These are phyloP conservation scores for Nectriaceae sp. DNA, from an alignment of 2,329 filamentous ascomycete genomes.

Conservation along the genomic window DNA sequence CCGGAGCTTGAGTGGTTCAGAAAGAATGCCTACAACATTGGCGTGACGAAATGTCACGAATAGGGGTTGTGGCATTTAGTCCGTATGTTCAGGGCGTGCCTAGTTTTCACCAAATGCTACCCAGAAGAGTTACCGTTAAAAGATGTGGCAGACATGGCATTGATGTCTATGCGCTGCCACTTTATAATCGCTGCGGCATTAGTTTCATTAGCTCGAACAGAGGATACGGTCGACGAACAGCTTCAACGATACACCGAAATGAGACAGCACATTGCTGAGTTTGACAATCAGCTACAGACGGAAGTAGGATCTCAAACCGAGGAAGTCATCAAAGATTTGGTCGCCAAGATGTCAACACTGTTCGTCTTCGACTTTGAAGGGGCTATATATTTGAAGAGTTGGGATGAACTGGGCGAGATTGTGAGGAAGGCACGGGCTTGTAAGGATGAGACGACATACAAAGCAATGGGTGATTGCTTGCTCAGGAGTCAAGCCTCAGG, in stretches of 20 bases:
- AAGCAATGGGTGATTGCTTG: conserved; percentile 67
- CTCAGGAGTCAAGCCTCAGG: conserved; percentile 55
- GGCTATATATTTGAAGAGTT: conserved; percentile 64
- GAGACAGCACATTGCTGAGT: conserved; percentile 61
- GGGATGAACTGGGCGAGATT: conserved; percentile 64
- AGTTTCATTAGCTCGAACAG: conserved; percentile 52
- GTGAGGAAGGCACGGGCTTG: conserved; percentile 54
- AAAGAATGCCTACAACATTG: conserved; percentile 78
- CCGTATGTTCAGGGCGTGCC: conserved; percentile 56
- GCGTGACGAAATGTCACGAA: conserved; percentile 58
- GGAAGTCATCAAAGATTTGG: conserved; percentile 52
- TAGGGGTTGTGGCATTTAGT: conserved; percentile 58
- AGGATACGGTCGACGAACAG: conserved; percentile 51
- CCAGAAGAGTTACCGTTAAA: conserved; percentile 46
- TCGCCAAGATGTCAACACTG: conserved; percentile 64
- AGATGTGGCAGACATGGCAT: conserved; percentile 48
- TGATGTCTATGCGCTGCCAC: conserved; percentile 69
- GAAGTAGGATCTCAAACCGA: conserved; percentile 43
- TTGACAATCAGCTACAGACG: conserved; percentile 49
- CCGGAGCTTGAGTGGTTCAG: conserved; percentile 83
- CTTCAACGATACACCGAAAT: conserved; percentile 63
- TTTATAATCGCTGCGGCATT: conserved; percentile 63
- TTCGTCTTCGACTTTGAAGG: conserved; percentile 81
- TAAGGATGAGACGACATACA: conserved; percentile 50
- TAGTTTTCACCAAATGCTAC: conserved; percentile 53